These are phyloP conservation scores for Flaveria brownii DNA, from an alignment of 129 eudicot species.

Conservation along the genomic window DNA sequence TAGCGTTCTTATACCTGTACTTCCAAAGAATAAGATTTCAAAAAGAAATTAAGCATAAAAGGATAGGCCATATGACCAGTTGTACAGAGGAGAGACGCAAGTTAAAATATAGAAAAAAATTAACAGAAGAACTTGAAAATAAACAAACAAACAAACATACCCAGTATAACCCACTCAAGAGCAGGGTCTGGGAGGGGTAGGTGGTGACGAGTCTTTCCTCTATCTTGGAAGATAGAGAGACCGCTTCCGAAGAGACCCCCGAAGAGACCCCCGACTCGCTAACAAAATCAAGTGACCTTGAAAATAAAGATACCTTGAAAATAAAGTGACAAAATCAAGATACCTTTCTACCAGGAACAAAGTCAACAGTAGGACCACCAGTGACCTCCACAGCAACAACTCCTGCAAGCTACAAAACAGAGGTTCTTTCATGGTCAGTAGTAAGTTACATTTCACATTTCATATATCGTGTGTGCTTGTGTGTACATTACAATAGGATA, in stretches of 20 bases:
- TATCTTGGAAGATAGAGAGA: too few relatives aligned
- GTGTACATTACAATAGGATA: conserved; percentile 13
- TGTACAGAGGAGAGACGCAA: background rate
- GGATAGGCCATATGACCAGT: background rate
- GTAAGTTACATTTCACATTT: conserved; percentile 16
- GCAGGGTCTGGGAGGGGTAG: too few relatives aligned
- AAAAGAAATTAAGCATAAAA: background rate
- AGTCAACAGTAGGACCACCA: conserved; percentile 88
- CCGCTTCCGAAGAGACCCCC: too few relatives aligned
- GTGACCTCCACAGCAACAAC: conserved; percentile 96
- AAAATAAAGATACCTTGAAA: too few relatives aligned
- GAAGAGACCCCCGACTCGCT: too few relatives aligned
- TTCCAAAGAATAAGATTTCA: background rate
- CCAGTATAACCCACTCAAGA: too few relatives aligned
- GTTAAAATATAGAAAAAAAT: background rate
- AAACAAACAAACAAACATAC: too few relatives aligned
- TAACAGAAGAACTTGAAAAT: background rate
- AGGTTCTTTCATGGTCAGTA: conserved; percentile 13
- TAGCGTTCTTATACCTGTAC: conserved; percentile 13
- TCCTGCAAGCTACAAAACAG: conserved; percentile 81
- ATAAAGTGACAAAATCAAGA: conserved; percentile 17
- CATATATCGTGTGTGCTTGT: conserved; percentile 17
- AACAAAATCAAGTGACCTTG: too few relatives aligned
- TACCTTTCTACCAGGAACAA: conserved; percentile 97
- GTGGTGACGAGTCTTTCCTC: too few relatives aligned